Evolutionary conservation across 1,284 basidiomycete genomes (phyloP).

Genomic region (Cutaneotrichosporon sp.): DNA sequence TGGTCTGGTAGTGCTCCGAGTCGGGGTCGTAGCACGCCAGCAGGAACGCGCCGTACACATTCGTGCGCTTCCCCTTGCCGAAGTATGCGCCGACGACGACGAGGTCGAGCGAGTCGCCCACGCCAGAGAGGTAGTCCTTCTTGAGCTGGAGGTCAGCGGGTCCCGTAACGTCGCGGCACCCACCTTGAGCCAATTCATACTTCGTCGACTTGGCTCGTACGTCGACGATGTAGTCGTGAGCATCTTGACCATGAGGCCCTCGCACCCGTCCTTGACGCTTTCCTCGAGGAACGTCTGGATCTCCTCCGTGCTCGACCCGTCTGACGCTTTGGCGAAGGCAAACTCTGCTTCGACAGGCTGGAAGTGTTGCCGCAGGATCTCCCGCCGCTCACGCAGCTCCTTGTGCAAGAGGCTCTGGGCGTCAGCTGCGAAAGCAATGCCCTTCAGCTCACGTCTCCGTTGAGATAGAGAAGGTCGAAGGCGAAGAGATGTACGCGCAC

Average conservation of each 20-base stretch:
- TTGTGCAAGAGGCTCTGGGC: constrained; percentile 44
- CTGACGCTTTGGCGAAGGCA: constrained; percentile 83
- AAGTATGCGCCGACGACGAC: constrained; percentile 96
- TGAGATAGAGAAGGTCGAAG: constrained; percentile 57
- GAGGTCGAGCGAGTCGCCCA: constrained; percentile 95
- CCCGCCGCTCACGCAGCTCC: constrained; percentile 59
- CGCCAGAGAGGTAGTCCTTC: constrained; percentile 94
- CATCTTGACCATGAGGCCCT: constrained; percentile 99
- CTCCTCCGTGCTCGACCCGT: constrained; percentile 84
- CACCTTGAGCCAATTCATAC: constrained; percentile 98
- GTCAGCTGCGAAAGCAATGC: constrained; percentile 4
- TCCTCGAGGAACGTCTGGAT: constrained; percentile 93
- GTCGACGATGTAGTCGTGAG: constrained; percentile 81
- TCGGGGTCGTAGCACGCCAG: constrained; percentile 91
- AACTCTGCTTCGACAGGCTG: constrained; percentile 81
- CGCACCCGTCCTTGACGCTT: constrained; percentile 95
- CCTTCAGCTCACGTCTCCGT: constrained; percentile 49
- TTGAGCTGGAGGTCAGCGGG: constrained; percentile 63
- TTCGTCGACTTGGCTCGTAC: constrained; percentile 91
- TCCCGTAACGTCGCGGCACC: constrained; percentile 7
- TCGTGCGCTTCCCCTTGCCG: constrained; percentile 95
- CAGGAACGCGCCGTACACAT: constrained; percentile 92
- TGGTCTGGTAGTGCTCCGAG: constrained; percentile 85
- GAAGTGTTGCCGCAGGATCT: constrained; percentile 74
- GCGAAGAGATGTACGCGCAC: constrained; percentile 56